Conservation (phyloP, 495 filamentous ascomycete genomes). For the Penicillium bialowiezense region DNA sequence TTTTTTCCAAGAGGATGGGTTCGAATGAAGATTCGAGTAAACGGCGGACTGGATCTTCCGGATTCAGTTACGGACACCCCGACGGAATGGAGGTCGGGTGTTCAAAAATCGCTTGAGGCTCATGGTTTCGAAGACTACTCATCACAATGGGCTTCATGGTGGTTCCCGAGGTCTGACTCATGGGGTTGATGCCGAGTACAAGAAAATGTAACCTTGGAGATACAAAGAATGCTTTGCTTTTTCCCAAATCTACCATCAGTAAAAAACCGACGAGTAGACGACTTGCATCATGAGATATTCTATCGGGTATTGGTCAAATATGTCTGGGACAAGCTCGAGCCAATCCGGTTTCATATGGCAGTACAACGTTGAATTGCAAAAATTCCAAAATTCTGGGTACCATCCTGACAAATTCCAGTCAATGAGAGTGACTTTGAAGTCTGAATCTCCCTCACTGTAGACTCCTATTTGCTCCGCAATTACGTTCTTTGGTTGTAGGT, state of each 20-base stretch:
- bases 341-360: conserved; percentile 19
- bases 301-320: conserved; percentile 16
- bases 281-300: conserved; percentile 17
- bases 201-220: too few relatives aligned
- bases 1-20: too few relatives aligned
- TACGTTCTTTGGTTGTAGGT: conserved; percentile 34
- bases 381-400: conserved; percentile 52
- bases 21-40: too few relatives aligned
- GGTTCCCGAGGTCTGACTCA: too few relatives aligned
- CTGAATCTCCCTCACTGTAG: not conserved
- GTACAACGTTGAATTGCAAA: conserved; percentile 26
- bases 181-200: too few relatives aligned
- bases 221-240: too few relatives aligned
- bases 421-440: conserved; percentile 35
- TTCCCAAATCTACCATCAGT: conserved; percentile 5
- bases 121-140: too few relatives aligned
- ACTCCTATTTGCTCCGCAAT: conserved; percentile 16
- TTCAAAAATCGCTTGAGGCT: too few relatives aligned
- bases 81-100: too few relatives aligned
- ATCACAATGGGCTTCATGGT: too few relatives aligned
- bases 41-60: too few relatives aligned
- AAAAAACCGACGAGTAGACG: conserved; percentile 18
- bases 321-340: conserved; percentile 20
- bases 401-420: conserved; percentile 50
- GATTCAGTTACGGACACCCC: too few relatives aligned